phyloP scores from a whole-genome alignment of 345 rosid species.

The Arabidopsis arenosa region DNA sequence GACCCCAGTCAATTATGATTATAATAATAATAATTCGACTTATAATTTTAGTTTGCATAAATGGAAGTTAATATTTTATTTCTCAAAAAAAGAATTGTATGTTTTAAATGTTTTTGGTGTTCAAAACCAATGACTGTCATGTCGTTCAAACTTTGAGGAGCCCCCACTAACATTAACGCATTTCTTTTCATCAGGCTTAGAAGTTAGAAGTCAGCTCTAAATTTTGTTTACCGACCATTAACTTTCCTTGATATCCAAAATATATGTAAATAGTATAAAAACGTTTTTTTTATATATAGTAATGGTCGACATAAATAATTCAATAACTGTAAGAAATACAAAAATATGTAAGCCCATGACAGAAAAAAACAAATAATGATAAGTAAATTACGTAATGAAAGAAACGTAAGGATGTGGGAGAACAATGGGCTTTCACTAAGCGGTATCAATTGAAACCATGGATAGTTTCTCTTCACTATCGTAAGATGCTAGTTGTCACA shows the following conservation, averaged over 20 bases:
- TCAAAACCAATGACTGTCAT: background rate
- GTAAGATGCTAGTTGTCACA: constrained; percentile 38
- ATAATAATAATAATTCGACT: background rate
- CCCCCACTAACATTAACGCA: constrained; percentile 15
- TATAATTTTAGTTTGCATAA: background rate
- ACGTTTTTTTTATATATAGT: background rate
- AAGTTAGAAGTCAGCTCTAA: constrained; percentile 43
- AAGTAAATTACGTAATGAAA: constrained; percentile 2
- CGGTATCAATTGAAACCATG: constrained; percentile 37
- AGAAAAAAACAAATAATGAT: constrained; percentile 7
- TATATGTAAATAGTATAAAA: background rate
- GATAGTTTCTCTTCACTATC: background rate
- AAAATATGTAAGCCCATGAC: constrained; percentile 11
- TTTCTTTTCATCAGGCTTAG: constrained; percentile 1
- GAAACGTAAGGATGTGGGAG: constrained; percentile 33
- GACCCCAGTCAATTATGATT: background rate
- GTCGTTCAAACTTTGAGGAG: constrained; percentile 18
- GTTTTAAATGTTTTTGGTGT: background rate
- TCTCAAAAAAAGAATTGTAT: background rate
- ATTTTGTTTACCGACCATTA: constrained; percentile 26
- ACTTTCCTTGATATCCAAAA: constrained; percentile 10
- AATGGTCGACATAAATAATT: constrained; percentile 18
- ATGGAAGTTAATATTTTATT: background rate
- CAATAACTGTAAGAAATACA: background rate
- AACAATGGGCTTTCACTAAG: constrained; percentile 42